Base-by-base conservation (phyloP, 805 yeast species). In the Tanozyma kutaoensis region DNA sequence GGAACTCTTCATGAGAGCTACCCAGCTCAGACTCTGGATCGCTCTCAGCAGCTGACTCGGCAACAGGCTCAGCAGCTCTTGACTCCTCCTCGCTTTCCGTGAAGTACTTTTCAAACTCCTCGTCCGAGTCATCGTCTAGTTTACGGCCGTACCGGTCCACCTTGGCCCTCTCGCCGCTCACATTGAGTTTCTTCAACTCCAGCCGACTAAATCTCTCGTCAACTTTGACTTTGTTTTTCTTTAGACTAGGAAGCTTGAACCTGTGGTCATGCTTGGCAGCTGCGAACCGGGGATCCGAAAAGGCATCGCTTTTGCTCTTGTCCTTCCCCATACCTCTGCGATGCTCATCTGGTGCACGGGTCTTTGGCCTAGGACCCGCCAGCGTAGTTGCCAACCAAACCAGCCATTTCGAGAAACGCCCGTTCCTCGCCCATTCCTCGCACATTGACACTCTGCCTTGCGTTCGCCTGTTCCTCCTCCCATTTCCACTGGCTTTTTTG, bases 91-190 rank as follows among this genome's bases (percentile, higher is more conserved):
- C n/a, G n/a, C 55, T 62, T 16, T 53, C 46, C 31, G 72, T 72
- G 40, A 76, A 81, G 40, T 73, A 78, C 34, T 73, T 71, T 28
- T 50, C 48, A n/a, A 46, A 47, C 18, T 49, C 50, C 5, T 69
- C 66, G 19, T 58, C 52, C n/a, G 55, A 52, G 13, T 40, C 39
- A 3, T 47, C 50, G 20, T 59, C 59, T 14, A 82, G 43, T 39
- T 67, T 75, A 47, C 96, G 68, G 24, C 98, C 98, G 49, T 84
- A 88, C 40, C 78, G 74, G 47, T 91, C 97, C 25, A 82, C 76
- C 32, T 69, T 71, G 4, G 77, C 67, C 31, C 66, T 62, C 28
- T 72, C 73, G 10, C 53, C 46, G 7, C 59, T 52, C 17, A 46
- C 50, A 33, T 49, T 58, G 35, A 60, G 52, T 35, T 73, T 68